Evolutionary conservation across 352 stramenopile species (phyloP).

Genomic region (Halophytophthora polymorphica): DNA sequence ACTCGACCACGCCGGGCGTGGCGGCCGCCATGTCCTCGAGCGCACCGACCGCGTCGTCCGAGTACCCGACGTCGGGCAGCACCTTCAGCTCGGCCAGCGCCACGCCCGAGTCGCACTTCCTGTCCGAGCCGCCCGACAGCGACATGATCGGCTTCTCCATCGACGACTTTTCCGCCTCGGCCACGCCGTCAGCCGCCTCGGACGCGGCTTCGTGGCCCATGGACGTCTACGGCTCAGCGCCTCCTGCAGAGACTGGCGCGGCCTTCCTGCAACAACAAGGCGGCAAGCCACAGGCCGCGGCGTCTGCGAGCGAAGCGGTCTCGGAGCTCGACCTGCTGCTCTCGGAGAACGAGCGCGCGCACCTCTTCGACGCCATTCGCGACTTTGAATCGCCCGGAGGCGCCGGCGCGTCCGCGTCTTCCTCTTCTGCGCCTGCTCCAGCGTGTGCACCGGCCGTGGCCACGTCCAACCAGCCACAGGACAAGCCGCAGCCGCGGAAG

Average conservation of each 20-base stretch:
- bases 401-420: conserved; percentile 5
- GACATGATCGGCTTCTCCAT: conserved; percentile 74
- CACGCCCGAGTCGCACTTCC: conserved; percentile 35
- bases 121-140: conserved; percentile 46
- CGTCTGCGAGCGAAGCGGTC: conserved; percentile 15
- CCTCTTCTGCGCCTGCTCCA: conserved; percentile 9
- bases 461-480: conserved; percentile 13
- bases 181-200: conserved; percentile 47
- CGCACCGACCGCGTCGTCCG: conserved; percentile 34
- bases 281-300: conserved; percentile 12
- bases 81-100: conserved; percentile 26
- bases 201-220: conserved; percentile 27
- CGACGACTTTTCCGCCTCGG: conserved; percentile 55
- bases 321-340: conserved; percentile 54
- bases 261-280: conserved; percentile 20
- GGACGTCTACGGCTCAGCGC: conserved; percentile 20
- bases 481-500: conserved; percentile 18
- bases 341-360: conserved; percentile 60
- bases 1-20: conserved; percentile 52
- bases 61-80: conserved; percentile 9
- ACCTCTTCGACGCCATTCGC: conserved; percentile 69
- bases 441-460: conserved; percentile 9
- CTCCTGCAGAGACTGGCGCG: too few relatives aligned
- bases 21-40: conserved; percentile 19
- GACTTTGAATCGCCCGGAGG: conserved; percentile 54